These are phyloP conservation scores for Hymenotorrendiella dingleyae DNA, from an alignment of 2,329 filamentous ascomycete species.

Conservation along the genomic window DNA sequence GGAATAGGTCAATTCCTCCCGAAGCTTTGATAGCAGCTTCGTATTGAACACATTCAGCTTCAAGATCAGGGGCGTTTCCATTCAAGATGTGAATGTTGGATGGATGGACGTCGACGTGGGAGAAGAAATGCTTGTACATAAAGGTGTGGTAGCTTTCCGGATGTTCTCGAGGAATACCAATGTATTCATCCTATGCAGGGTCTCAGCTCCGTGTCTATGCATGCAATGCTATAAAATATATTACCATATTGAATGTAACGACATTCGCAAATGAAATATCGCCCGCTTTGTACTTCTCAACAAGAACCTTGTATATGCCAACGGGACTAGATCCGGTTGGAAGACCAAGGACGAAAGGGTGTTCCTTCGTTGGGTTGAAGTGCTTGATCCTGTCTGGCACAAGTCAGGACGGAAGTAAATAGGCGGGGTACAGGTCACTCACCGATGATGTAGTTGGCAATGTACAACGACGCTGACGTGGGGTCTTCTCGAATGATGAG, in stretches of 20 bases:
- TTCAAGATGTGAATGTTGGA: constrained; percentile 80
- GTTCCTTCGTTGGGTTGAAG: constrained; percentile 64
- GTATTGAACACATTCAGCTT: constrained; percentile 72
- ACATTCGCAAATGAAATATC: constrained; percentile 80
- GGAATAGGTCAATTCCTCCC: constrained; percentile 80
- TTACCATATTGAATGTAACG: constrained; percentile 86
- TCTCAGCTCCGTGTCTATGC: constrained; percentile 3
- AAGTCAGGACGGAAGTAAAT: constrained; percentile 5
- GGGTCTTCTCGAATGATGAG: constrained; percentile 76
- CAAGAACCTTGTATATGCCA: constrained; percentile 70
- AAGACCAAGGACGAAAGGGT: constrained; percentile 76
- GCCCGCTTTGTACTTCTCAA: constrained; percentile 63
- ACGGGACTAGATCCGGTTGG: constrained; percentile 80
- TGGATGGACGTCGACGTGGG: constrained; percentile 73
- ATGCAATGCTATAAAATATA: constrained; percentile 7
- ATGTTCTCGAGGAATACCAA: constrained; percentile 75
- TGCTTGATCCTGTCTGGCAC: constrained; percentile 65
- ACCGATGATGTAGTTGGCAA: constrained; percentile 76
- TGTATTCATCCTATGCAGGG: constrained; percentile 67
- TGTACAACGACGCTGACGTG: constrained; percentile 63
- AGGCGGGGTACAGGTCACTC: constrained; percentile 23
- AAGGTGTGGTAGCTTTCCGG: constrained; percentile 85
- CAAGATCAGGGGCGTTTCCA: constrained; percentile 70
- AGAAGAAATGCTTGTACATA: constrained; percentile 92
- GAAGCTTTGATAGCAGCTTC: constrained; percentile 68